Conservation (phyloP, 2,329 filamentous ascomycete genomes). For the Colletotrichum sp. region DNA sequence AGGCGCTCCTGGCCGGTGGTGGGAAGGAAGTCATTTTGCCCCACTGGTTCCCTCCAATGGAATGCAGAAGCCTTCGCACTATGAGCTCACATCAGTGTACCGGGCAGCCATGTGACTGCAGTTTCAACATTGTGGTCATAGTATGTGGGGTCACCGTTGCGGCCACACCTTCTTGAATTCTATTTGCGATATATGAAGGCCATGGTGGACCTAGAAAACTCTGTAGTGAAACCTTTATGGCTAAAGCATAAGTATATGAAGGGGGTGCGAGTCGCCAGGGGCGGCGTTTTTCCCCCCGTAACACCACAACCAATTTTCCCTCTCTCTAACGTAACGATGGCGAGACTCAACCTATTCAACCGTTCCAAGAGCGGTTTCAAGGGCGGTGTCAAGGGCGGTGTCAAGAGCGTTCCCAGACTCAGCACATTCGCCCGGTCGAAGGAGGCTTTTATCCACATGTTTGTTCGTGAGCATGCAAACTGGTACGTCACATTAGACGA, state of each 20-base stretch:
- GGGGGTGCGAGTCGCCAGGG: not conserved
- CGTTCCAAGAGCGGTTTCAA: not conserved
- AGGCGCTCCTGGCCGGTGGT: not conserved
- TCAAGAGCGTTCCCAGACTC: not conserved
- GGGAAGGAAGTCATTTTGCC: not conserved
- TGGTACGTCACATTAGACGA: not conserved
- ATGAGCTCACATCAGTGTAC: not conserved
- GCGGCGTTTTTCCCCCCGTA: not conserved
- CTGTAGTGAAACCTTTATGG: not conserved
- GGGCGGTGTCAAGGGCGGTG: not conserved
- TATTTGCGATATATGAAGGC: not conserved
- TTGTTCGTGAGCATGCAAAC: not conserved
- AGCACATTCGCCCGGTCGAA: not conserved
- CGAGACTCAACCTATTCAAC: not conserved
- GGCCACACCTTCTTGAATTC: not conserved
- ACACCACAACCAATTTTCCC: not conserved
- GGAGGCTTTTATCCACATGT: not conserved
- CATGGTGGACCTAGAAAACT: not conserved
- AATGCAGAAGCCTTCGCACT: not conserved
- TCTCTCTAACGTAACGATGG: not conserved
- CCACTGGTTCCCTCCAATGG: not conserved
- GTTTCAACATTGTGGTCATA: not conserved
- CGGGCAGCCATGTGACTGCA: not conserved
- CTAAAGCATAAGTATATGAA: not conserved
- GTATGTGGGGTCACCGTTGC: not conserved